Evolutionary conservation across 2,329 filamentous ascomycete genomes (phyloP).

Genomic region (Fonsecaea erecta): DNA sequence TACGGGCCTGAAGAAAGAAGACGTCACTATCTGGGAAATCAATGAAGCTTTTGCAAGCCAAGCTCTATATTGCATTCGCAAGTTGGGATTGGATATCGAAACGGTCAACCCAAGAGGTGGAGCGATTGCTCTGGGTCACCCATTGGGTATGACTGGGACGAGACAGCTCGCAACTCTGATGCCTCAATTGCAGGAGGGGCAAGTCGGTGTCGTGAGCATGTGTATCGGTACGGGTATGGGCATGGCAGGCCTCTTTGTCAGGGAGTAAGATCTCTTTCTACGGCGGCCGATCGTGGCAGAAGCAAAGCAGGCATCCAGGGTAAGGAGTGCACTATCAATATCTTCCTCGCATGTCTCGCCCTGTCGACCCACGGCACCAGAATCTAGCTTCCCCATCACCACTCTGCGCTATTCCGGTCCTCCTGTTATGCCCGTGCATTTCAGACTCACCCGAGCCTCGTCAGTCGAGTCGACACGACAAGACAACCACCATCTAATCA

Average conservation of each 20-base stretch:
- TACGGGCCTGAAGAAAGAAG: slow-evolving; percentile 67
- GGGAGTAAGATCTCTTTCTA: slow-evolving; percentile 55
- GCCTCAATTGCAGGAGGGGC: slow-evolving; percentile 67
- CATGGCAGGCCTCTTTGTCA: slow-evolving; percentile 70
- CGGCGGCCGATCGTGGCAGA: background rate
- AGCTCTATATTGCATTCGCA: slow-evolving; percentile 71
- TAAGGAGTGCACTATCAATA: background rate
- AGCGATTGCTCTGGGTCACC: slow-evolving; percentile 92
- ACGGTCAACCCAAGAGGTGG: slow-evolving; percentile 91
- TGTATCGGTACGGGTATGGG: slow-evolving; percentile 85
- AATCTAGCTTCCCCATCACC: background rate
- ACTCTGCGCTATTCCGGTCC: background rate
- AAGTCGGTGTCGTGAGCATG: slow-evolving; percentile 89
- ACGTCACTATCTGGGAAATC: slow-evolving; percentile 88
- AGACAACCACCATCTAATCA: background rate
- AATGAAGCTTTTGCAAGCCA: slow-evolving; percentile 78
- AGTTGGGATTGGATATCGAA: slow-evolving; percentile 60
- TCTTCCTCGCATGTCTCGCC: background rate
- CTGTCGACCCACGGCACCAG: background rate
- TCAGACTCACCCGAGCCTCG: background rate
- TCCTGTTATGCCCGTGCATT: background rate
- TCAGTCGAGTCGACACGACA: background rate
- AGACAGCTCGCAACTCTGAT: slow-evolving; percentile 78
- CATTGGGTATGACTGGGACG: slow-evolving; percentile 84
- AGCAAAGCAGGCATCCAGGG: background rate